Evolutionary conservation across 1,284 basidiomycete genomes (phyloP).

Genomic region (Austroboletus novae-zelandiae): DNA sequence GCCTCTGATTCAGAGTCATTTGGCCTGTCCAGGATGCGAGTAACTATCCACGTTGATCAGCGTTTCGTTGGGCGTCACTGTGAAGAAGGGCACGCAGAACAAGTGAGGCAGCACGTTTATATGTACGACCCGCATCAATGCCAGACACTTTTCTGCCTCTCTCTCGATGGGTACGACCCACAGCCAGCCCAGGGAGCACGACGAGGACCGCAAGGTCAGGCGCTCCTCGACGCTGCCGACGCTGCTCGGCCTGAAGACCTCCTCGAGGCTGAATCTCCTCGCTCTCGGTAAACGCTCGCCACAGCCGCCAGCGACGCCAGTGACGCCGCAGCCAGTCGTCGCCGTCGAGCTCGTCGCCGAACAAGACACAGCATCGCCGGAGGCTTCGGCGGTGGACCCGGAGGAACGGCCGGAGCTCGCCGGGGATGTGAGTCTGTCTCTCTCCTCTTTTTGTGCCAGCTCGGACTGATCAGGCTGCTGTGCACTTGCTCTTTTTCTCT

Average conservation of each 20-base stretch:
- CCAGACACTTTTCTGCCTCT: conserved; percentile 3
- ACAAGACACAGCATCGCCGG: conserved; percentile 24
- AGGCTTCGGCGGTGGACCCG: conserved; percentile 15
- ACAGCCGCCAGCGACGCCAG: conserved; percentile 28
- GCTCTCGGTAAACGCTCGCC: conserved; percentile 29
- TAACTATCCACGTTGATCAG: too few relatives aligned
- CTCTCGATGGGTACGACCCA: conserved; percentile 26
- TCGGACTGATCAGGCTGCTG: conserved; percentile 7
- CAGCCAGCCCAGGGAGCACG: conserved; percentile 22
- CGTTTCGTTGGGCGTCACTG: too few relatives aligned
- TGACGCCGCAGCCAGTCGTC: conserved; percentile 12
- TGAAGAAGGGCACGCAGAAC: conserved; percentile 20
- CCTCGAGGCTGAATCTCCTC: conserved; percentile 30
- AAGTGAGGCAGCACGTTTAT: conserved; percentile 28
- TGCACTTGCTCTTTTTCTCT: conserved; percentile 1
- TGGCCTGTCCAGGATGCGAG: too few relatives aligned
- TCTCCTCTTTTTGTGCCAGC: background rate
- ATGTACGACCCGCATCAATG: conserved; percentile 4
- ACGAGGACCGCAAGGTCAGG: conserved; percentile 24
- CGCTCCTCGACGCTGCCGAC: conserved; percentile 26
- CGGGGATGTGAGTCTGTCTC: conserved; percentile 11
- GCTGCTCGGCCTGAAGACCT: conserved; percentile 22
- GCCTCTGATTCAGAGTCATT: too few relatives aligned
- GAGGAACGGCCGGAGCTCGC: conserved; percentile 30
- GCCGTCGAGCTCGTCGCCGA: conserved; percentile 11